Base-by-base conservation (phyloP, 2,329 filamentous ascomycete species). In the Paraphoma sp. region DNA sequence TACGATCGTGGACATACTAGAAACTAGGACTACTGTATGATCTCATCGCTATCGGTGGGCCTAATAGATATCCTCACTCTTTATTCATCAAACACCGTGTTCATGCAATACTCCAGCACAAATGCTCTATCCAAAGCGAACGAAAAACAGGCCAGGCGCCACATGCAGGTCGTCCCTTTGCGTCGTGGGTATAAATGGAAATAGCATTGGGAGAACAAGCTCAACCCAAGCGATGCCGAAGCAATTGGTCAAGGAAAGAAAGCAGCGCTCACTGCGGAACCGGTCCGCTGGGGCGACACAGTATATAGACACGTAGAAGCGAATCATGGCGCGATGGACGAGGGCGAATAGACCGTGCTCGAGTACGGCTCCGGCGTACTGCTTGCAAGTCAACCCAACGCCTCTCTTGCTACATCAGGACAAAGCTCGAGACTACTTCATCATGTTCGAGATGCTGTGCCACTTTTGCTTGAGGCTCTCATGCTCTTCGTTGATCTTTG, bases 401-500 rank as follows among this genome's bases (percentile, higher is more conserved):
- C 64, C 62, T 36, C 33, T 55, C 45, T 49, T 50, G 56, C 59
- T 57, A 62, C 43, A 51, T 53, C 45, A 56, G 47, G 45, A 48
- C 56, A 60, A 51, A 54, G 48, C 49, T 44, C 36, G 49, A 53
- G 49, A 49, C 64, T 72, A 71, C 64, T 72, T 77, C 73, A 83
- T 76, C 76, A 82, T 72, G 43, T 77, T 72, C 53, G 78, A 78
- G 28, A 83, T 73, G 65, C 73, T 81, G 56, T 78, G 75, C 77
- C 80, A 80, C 63, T 81, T 81, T 69, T 82, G 79, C 69, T 81
- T 81, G 53, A 83, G 71, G 7, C 70, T 70, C 52, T 83, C 81
- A 63, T 81, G 74, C 54, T 83, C 80, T 50, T 79, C 75, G 63
- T 81, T 80, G 53, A 80, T 76, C 81, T 82, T 62, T 30, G 38